Percentiles rank a stretch among this genome's conserved stretches.
Evolutionary conservation across 192 early-diverging fungal species (phyloP).

Genomic region (Coemansia sp.): DNA sequence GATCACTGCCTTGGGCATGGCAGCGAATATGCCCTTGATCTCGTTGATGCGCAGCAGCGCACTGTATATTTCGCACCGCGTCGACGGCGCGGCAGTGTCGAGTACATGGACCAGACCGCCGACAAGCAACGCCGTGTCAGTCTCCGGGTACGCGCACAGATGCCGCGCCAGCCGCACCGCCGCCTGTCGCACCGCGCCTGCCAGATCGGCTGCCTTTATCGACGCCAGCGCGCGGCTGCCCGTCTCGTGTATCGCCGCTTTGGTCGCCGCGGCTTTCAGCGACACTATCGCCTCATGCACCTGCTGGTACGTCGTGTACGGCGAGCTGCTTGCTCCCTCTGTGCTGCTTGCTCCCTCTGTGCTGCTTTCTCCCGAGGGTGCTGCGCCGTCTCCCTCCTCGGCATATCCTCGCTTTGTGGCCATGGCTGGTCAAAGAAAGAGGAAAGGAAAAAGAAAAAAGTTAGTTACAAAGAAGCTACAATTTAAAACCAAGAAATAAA

Average conservation of each 20-base stretch:
- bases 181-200: constrained; percentile 33
- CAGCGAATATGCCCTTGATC: constrained; percentile 28
- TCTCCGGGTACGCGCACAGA: constrained; percentile 42
- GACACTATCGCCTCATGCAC: constrained; percentile 30
- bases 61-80: constrained; percentile 50
- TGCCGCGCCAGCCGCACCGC: constrained; percentile 31
- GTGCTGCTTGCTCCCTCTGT: neutral
- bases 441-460: no score
- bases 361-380: neutral
- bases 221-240: constrained; percentile 26
- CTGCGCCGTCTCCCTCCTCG: constrained; percentile 15
- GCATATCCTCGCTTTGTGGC: constrained; percentile 19
- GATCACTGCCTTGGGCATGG: neutral
- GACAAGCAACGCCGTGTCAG: constrained; percentile 8
- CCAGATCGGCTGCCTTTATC: neutral
- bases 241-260: constrained; percentile 8
- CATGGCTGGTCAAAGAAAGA: constrained; percentile 7
- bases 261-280: constrained; percentile 8
- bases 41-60: constrained; percentile 30
- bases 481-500: no score
- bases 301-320: constrained; percentile 41
- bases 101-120: constrained; percentile 19
- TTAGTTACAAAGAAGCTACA: no score
- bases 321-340: neutral
- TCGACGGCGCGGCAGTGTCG: constrained; percentile 14